Percentiles rank a stretch among this genome's conserved stretches.
Evolutionary conservation across 176 grass and related monocot genomes (phyloP).

Genomic region (Saccharum officinarum): DNA sequence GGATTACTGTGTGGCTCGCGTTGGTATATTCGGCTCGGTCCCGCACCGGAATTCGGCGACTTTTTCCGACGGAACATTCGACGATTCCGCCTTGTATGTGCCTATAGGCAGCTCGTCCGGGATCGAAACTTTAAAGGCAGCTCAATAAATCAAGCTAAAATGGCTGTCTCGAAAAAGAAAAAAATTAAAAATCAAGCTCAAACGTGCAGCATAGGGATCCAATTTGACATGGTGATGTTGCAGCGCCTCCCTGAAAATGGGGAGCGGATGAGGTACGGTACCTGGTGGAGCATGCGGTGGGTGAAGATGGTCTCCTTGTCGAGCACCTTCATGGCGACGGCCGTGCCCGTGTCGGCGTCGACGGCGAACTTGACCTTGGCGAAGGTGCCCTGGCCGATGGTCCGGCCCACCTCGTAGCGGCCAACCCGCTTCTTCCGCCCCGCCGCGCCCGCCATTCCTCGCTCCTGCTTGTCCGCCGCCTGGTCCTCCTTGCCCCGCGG

Average conservation of each 20-base stretch:
- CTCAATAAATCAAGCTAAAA: neutral
- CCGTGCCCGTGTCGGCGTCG: slow-evolving; percentile 56
- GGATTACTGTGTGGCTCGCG: neutral
- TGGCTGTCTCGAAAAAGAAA: neutral
- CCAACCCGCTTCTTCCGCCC: slow-evolving; percentile 68
- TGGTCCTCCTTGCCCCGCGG: neutral
- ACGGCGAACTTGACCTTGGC: slow-evolving; percentile 97
- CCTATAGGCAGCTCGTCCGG: neutral
- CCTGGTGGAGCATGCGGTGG: slow-evolving; percentile 94
- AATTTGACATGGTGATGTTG: neutral
- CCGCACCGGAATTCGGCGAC: slow-evolving; percentile 1
- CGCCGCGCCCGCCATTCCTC: slow-evolving; percentile 38
- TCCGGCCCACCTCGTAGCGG: slow-evolving; percentile 85
- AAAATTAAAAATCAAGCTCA: neutral
- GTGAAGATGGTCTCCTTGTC: slow-evolving; percentile 82
- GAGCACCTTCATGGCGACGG: slow-evolving; percentile 89
- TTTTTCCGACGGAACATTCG: neutral
- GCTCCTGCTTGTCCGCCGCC: neutral
- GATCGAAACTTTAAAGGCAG: neutral
- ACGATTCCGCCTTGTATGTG: neutral
- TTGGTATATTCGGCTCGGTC: slow-evolving; percentile 9
- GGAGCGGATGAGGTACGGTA: neutral
- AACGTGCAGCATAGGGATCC: neutral
- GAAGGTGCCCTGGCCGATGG: slow-evolving; percentile 89
- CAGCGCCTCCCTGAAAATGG: neutral